A percentile compares a stretch with the other conserved stretches of the same genome.
These are phyloP conservation scores for Saururus chinensis DNA, from an alignment of 164 flowering plant species.

Conservation along the genomic window DNA sequence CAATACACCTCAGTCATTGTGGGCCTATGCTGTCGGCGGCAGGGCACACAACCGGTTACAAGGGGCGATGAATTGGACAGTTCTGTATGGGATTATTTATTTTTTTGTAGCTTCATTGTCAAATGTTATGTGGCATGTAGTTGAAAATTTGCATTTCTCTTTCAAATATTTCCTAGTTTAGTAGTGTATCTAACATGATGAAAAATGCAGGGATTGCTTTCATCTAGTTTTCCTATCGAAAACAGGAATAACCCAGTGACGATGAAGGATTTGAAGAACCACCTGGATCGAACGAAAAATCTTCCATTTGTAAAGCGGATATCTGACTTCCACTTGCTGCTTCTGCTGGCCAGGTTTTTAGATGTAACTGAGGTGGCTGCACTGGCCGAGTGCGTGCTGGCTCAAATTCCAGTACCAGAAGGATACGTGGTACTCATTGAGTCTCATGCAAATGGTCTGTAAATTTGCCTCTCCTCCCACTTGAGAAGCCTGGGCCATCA, in stretches of 20 bases:
- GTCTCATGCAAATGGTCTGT: slow-evolving; percentile 57
- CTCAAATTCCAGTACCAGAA: slow-evolving; percentile 56
- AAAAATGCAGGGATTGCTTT: slow-evolving; percentile 70
- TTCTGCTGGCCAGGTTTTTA: slow-evolving; percentile 52
- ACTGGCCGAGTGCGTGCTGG: slow-evolving; percentile 57
- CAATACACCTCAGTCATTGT: no score
- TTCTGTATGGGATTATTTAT: neutral
- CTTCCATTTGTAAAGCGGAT: slow-evolving; percentile 76
- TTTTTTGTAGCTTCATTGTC: neutral
- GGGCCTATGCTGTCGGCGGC: no score
- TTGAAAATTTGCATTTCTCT: neutral
- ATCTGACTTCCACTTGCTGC: slow-evolving; percentile 79
- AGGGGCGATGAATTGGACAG: neutral
- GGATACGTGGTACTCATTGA: slow-evolving; percentile 80
- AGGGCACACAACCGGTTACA: no score
- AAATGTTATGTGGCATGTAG: neutral
- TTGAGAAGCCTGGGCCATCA: neutral
- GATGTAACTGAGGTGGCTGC: slow-evolving; percentile 77
- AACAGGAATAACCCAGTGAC: slow-evolving; percentile 49
- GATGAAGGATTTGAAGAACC: slow-evolving; percentile 55
- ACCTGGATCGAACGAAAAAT: slow-evolving; percentile 52
- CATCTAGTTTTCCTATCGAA: slow-evolving; percentile 70
- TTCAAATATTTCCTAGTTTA: neutral
- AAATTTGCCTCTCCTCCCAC: neutral
- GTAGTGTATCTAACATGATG: neutral